phyloP scores from a whole-genome alignment of 257 asterid genomes.

The Avicennia marina region DNA sequence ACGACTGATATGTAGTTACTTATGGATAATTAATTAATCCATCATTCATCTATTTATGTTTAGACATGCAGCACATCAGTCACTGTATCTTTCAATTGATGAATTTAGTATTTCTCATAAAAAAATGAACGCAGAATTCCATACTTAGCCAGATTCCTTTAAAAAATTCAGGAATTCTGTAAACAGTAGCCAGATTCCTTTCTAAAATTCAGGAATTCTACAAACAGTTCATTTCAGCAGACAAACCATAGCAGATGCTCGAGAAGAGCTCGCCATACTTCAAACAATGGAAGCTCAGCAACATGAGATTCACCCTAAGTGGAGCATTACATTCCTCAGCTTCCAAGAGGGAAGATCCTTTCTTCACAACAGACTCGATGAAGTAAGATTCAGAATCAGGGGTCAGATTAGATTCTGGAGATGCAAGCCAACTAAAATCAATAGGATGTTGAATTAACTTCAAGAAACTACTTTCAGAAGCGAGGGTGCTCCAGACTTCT shows the following conservation, averaged over 20 bases:
- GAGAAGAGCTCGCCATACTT: constrained; percentile 48
- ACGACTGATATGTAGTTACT: too few relatives aligned
- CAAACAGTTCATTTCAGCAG: constrained; percentile 7
- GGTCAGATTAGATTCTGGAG: not conserved
- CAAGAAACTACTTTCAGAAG: constrained; percentile 33
- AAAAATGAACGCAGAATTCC: not conserved
- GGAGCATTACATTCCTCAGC: constrained; percentile 2
- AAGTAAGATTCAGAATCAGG: not conserved
- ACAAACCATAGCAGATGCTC: constrained; percentile 37
- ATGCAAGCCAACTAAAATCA: constrained; percentile 33
- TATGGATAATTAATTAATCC: too few relatives aligned
- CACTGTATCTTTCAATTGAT: not conserved
- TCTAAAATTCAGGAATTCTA: too few relatives aligned
- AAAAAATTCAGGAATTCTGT: not conserved
- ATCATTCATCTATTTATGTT: too few relatives aligned
- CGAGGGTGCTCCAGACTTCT: constrained; percentile 48
- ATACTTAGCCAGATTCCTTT: not conserved
- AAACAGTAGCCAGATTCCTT: too few relatives aligned
- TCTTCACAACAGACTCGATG: not conserved
- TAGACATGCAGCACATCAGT: too few relatives aligned
- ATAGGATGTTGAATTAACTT: constrained; percentile 35
- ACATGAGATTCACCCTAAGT: constrained; percentile 24
- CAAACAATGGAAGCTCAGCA: constrained; percentile 47
- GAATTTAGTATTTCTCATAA: not conserved
- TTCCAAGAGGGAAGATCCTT: constrained; percentile 9